Base-by-base conservation (phyloP, 169 alveolate genomes). In the Babesia sp. region DNA sequence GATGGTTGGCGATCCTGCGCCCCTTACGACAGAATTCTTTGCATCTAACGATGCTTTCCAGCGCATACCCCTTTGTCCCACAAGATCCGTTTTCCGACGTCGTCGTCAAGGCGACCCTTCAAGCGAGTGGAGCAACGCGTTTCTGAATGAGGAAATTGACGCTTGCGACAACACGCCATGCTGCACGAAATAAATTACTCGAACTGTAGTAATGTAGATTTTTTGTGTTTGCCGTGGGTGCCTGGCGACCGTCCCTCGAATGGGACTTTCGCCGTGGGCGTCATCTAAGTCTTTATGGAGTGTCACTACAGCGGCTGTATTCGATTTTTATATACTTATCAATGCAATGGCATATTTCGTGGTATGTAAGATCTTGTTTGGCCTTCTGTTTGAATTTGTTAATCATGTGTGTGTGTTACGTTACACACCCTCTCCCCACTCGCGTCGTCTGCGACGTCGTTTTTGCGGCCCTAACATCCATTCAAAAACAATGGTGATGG, bases 121-220 rank as follows among this genome's bases (percentile, higher is more conserved):
- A 36, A 81, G 90, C 36, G 95, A 91, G 59, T 91, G 95, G 95
- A 81, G 93, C 45, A 91, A 91, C 58, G 94, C 94, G 37, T 91
- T 90, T 54, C 80, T 64, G 20, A 79, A 79, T 20, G 87, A 79
- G n/a, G 61, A 44, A 16, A 39, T 8, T 46, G 74, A 64, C 61
- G 50, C 26, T 6, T 64, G 74, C 48, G 61, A 64, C 33, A 61
- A 9, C 33, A 64, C 74, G 8, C 74, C 61, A 3, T 64, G 74
- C 37, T 64, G 74, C 74, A 64, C 74, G 22, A 50, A 50, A 20
- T 64, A 58, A 54, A 26, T 5, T 22, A 3, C n/a, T 26, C n/a
- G 44, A 31, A n/a, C 12, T 37, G 12, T 11, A 39, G 22, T 61
- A 24, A 39, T 61, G 71, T 61, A 42, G 28, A 41, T 12, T 16